These are phyloP conservation scores for Tricholoma furcatifolium DNA, from an alignment of 768 basidiomycete genomes.

Conservation along the genomic window DNA sequence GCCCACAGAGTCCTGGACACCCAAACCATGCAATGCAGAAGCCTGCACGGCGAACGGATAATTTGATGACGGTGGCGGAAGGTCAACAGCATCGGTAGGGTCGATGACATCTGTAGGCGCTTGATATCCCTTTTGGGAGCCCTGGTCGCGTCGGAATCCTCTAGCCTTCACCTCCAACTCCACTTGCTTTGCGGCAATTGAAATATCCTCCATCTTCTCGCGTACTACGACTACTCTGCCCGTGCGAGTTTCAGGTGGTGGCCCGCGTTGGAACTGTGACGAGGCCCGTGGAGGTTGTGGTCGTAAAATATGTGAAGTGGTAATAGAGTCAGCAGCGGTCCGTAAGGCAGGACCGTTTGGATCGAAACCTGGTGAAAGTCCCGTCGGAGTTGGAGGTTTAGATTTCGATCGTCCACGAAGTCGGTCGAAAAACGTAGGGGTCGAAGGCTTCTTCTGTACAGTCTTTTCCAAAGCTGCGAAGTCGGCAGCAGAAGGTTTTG, in stretches of 20 bases:
- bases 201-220: slow-evolving; percentile 75
- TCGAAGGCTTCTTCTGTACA: slow-evolving; percentile 43
- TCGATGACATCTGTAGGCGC: slow-evolving; percentile 65
- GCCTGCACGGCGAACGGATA: slow-evolving; percentile 78
- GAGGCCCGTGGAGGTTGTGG: slow-evolving; percentile 34
- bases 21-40: slow-evolving; percentile 69
- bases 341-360: slow-evolving; percentile 48
- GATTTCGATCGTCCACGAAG: slow-evolving; percentile 71
- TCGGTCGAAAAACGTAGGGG: slow-evolving; percentile 66
- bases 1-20: slow-evolving; percentile 72
- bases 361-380: slow-evolving; percentile 32
- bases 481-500: slow-evolving; percentile 72
- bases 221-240: slow-evolving; percentile 80
- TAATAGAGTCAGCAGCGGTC: slow-evolving; percentile 66
- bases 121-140: slow-evolving; percentile 35
- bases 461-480: slow-evolving; percentile 42
- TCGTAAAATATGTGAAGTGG: slow-evolving; percentile 35
- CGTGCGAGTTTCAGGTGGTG: slow-evolving; percentile 34
- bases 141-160: slow-evolving; percentile 45
- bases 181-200: slow-evolving; percentile 69
- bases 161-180: slow-evolving; percentile 69
- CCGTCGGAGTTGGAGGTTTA: slow-evolving; percentile 55
- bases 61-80: slow-evolving; percentile 65
- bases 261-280: slow-evolving; percentile 34
- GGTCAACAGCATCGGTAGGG: slow-evolving; percentile 81